Evolutionary conservation across 345 rosid genomes (phyloP), one percentile per base, ranked within the genome.

Genomic region (Geranium brycei): DNA sequence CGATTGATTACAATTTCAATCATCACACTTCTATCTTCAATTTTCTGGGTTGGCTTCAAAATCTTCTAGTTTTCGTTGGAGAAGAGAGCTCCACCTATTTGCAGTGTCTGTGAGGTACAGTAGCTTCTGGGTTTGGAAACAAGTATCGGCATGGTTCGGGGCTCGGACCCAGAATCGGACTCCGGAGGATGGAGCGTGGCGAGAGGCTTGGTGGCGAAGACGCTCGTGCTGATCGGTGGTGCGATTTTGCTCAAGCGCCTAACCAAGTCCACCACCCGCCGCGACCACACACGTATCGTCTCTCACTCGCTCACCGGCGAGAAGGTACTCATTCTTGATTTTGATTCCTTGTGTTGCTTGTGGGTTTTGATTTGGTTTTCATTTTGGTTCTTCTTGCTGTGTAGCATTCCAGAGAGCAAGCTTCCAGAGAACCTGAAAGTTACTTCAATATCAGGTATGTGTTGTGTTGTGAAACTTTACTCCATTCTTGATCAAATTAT

Each of bases 261-360:
- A 66, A 89, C 98, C 67, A 89, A 86, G 77, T 89, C 95, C 67
- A 81, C 92, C 28, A 87, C 98, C 31, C 93, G 96, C 61, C 76
- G 98, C 88, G 98, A 89, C 79, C 95, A 89, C 69, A 75, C 91
- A 64, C 84, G 78, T 58, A 68, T 81, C 71, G 98, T 92, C 59
- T 62, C 93, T 70, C 91, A 87, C 28, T 86, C 95, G 6, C 89
- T 92, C 56, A 69, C 62, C 71, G 96, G 95, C 63, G 95, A 87
- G 59, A 92, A 85, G 90, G 96, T 91, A 17, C 57, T 14, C 32
- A 0, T 60, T 28, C 19, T n/a, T 14, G 41, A 35, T 63, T 18
- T 53, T 51, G 16, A 56, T 58, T 57, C 12, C 17, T 57, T 18
- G 51, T n/a, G 4, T 38, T 13, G 17, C 16, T 58, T 7, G 23